Evolutionary conservation across 1,284 basidiomycete genomes (phyloP), one percentile per base, ranked within the genome.

Genomic region (Apiotrichum montevideense): DNA sequence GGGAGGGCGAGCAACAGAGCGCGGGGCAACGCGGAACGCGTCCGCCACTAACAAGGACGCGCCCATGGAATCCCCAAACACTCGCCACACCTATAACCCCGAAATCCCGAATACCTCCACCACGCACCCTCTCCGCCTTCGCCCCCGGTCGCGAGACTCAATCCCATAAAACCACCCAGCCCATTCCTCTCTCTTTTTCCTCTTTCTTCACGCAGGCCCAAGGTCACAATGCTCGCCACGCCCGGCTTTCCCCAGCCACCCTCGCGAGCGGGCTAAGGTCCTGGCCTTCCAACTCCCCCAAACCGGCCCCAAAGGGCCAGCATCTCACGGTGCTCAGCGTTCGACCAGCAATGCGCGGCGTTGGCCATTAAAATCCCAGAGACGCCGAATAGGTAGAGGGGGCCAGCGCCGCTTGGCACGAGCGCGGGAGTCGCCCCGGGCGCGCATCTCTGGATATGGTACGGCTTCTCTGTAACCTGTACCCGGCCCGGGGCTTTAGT

Each of bases 221-320:
- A 76, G 73, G 73, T 74, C 75, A 75, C 75, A 76, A 74, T 72
- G 73, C 73, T 75, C 70, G 72, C 67, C 52, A 71, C 71, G 61
- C 51, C 68, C 68, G 51, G 47, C 15, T 14, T 21, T 6, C 33
- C 34, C 21, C 21, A 21, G 13, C n/a, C 63, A 53, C 51, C n/a
- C 62, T 75, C 68, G 61, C 72, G 73, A 77, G 73, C 75, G 74
- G 74, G 75, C 59, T 74, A 77, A 77, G 75, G 75, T 77, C 75
- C 75, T 77, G 75, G 75, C 70, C 73, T 77, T 76, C 60, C 50
- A 77, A 72, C 71, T 72, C 72, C 68, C 68, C 57, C 61, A 55
- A 47, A 21, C 65, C 59, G 68, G 61, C 70, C 70, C 68, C 66
- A 74, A 70, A 69, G 72, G 68, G 68, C 67, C 66, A 68, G 66